Percentiles rank a stretch among this genome's conserved stretches.
These are phyloP conservation scores for Sporothrix globosa DNA, from an alignment of 2,329 filamentous ascomycete genomes.

Conservation along the genomic window DNA sequence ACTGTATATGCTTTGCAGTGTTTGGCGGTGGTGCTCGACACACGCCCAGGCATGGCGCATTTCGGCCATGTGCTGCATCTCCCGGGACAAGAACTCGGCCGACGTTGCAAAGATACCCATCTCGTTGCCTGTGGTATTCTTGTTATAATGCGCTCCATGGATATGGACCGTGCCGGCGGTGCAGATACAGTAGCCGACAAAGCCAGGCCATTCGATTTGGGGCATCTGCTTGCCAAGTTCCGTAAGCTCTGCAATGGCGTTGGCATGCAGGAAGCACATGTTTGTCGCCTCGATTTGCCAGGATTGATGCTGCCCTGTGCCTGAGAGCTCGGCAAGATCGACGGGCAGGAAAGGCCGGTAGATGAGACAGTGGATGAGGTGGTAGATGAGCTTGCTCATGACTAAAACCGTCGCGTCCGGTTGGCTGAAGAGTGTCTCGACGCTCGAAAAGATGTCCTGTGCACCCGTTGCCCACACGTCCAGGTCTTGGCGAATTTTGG, in stretches of 20 bases:
- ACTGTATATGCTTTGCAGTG: constrained; percentile 74
- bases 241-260: constrained; percentile 81
- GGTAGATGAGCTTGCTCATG: constrained; percentile 83
- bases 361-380: constrained; percentile 82
- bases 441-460: constrained; percentile 74
- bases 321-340: constrained; percentile 77
- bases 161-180: constrained; percentile 88
- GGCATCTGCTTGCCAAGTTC: constrained; percentile 75
- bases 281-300: constrained; percentile 94
- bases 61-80: constrained; percentile 79
- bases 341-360: constrained; percentile 87
- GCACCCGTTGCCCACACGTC: constrained; percentile 84
- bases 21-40: constrained; percentile 78
- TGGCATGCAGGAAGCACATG: constrained; percentile 82
- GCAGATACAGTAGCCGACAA: constrained; percentile 84
- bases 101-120: constrained; percentile 66
- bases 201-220: constrained; percentile 81
- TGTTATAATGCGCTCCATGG: constrained; percentile 79
- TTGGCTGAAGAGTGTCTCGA: constrained; percentile 75
- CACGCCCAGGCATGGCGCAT: constrained; percentile 75
- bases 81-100: constrained; percentile 71
- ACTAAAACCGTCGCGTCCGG: constrained; percentile 77
- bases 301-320: constrained; percentile 81
- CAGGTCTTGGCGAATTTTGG: constrained; percentile 81
- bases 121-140: constrained; percentile 50